These are phyloP conservation scores for Hordeum marinum DNA, from an alignment of 176 grass and related monocot genomes.

Conservation along the genomic window DNA sequence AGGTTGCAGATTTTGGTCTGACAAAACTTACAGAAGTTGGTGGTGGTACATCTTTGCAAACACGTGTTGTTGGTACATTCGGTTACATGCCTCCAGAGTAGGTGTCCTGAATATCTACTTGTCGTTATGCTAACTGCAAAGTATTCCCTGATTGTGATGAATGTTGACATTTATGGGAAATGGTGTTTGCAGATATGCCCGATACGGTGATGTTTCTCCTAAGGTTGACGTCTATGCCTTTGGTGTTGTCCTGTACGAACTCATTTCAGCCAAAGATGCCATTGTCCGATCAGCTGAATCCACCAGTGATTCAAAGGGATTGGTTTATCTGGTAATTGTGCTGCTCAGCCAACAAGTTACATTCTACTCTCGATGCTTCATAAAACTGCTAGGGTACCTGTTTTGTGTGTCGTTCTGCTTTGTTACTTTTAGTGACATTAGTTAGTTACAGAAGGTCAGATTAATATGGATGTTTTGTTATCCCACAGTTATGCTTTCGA, in stretches of 20 bases:
- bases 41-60: constrained; percentile 56
- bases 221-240: constrained; percentile 93
- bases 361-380: neutral
- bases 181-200: constrained; percentile 59
- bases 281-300: constrained; percentile 61
- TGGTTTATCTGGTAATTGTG: constrained; percentile 75
- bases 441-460: neutral
- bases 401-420: neutral
- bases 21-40: constrained; percentile 89
- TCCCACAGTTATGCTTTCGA: neutral
- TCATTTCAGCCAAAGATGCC: constrained; percentile 93
- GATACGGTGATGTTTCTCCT: constrained; percentile 85
- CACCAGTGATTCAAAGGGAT: constrained; percentile 66
- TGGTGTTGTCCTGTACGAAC: constrained; percentile 90
- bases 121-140: neutral
- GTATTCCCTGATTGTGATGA: neutral
- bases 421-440: neutral
- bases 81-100: constrained; percentile 99
- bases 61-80: constrained; percentile 88
- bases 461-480: neutral
- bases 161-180: constrained; percentile 8
- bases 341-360: neutral
- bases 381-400: neutral
- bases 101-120: constrained; percentile 1
- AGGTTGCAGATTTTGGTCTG: constrained; percentile 99